Percentiles rank a stretch among this genome's conserved stretches.
Conservation (phyloP, 768 basidiomycete species). For the Rickenella mellea region DNA sequence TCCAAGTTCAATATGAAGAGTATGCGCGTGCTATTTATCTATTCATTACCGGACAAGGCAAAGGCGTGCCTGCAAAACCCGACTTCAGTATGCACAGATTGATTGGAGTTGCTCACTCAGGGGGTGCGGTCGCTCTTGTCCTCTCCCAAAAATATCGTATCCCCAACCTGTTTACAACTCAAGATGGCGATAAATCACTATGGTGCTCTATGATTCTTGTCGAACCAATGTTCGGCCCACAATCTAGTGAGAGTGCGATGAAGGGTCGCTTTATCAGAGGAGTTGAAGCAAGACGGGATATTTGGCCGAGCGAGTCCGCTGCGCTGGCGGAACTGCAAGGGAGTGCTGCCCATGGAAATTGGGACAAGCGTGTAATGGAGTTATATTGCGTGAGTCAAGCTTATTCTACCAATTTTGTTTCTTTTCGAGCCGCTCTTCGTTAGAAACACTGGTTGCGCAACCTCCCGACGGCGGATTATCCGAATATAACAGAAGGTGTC, state of each 20-base stretch:
- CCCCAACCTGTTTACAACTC: too few species aligned
- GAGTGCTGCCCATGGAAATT: too few species aligned
- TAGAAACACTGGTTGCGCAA: constrained; percentile 34
- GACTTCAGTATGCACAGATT: constrained; percentile 38
- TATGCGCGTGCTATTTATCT: constrained; percentile 38
- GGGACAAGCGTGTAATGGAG: constrained; percentile 40
- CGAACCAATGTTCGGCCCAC: constrained; percentile 33
- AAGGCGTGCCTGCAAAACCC: constrained; percentile 29
- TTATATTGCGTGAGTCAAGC: background rate
- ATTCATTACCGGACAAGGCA: constrained; percentile 38
- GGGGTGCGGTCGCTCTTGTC: constrained; percentile 38
- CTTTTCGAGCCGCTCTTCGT: background rate
- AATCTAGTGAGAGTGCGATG: background rate
- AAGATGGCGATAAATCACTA: too few species aligned
- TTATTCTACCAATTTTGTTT: background rate
- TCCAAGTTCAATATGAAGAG: constrained; percentile 43
- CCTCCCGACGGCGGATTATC: constrained; percentile 32
- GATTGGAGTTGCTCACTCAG: constrained; percentile 46
- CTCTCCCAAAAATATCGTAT: constrained; percentile 34
- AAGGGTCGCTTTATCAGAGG: constrained; percentile 10
- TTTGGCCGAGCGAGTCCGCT: constrained; percentile 45
- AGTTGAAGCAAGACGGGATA: constrained; percentile 32
- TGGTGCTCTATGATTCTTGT: constrained; percentile 32
- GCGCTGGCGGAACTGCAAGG: too few species aligned
- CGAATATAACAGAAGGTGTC: constrained; percentile 34